phyloP scores from a whole-genome alignment of 345 rosid species.

The Brassica carinata region DNA sequence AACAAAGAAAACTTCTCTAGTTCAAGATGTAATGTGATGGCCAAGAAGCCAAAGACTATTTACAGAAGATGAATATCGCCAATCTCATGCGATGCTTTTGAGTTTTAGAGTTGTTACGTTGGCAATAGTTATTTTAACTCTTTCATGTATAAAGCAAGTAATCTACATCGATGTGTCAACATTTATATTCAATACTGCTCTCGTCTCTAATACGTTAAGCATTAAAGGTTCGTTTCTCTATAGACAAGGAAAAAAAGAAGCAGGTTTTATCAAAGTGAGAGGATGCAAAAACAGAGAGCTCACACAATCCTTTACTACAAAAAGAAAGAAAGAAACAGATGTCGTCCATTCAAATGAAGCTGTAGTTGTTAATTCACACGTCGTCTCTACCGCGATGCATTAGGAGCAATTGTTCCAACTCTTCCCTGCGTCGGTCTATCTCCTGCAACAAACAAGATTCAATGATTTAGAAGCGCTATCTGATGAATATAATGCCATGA shows the following conservation, averaged over 20 bases:
- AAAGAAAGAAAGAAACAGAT: background rate
- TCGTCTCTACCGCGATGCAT: slow-evolving; percentile 43
- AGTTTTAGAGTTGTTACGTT: background rate
- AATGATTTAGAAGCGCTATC: slow-evolving; percentile 8
- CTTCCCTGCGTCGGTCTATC: slow-evolving; percentile 74
- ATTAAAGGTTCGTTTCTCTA: slow-evolving; percentile 1
- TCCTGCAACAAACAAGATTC: slow-evolving; percentile 50
- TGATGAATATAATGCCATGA: background rate
- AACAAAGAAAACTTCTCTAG: background rate
- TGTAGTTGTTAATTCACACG: slow-evolving; percentile 25
- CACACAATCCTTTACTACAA: slow-evolving; percentile 25
- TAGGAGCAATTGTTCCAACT: slow-evolving; percentile 82
- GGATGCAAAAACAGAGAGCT: slow-evolving; percentile 24
- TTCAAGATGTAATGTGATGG: slow-evolving; percentile 22
- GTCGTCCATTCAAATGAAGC: slow-evolving; percentile 8
- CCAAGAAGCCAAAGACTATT: slow-evolving; percentile 20
- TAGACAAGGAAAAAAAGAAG: background rate
- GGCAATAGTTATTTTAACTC: background rate
- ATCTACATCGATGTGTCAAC: background rate
- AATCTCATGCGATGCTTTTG: background rate
- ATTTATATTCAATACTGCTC: background rate
- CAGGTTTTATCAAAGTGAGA: slow-evolving; percentile 20
- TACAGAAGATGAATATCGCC: background rate
- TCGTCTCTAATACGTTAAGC: background rate
- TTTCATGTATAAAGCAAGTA: background rate